These are phyloP conservation scores for Prototheca wickerhamii DNA, from an alignment of 163 green algal genomes.

Conservation along the genomic window DNA sequence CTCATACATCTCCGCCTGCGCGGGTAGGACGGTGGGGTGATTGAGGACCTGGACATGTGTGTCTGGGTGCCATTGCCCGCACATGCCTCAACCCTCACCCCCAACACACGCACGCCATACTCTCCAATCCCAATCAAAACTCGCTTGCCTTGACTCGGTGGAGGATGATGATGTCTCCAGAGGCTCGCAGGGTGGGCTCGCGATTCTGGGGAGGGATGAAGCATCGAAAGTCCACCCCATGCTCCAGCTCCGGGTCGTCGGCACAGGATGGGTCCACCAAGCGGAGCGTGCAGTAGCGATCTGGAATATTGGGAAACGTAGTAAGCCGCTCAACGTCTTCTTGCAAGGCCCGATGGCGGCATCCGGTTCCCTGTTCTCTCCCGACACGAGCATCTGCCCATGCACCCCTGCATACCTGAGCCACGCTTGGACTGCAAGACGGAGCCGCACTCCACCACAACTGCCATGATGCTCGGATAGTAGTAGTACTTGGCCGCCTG, in stretches of 20 bases:
- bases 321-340: neutral
- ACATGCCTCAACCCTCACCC: neutral
- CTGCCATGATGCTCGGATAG: neutral
- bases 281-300: constrained; percentile 11
- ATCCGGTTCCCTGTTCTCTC: neutral
- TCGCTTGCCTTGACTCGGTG: constrained; percentile 17
- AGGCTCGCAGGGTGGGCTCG: constrained; percentile 10
- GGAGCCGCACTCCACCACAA: neutral
- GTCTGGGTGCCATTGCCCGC: neutral
- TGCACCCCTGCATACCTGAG: neutral
- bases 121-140: neutral
- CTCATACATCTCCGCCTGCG: neutral
- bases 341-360: neutral
- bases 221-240: constrained; percentile 19
- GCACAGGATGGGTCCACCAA: constrained; percentile 19
- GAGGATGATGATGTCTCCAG: constrained; percentile 34
- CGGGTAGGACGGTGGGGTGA: neutral
- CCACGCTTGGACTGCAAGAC: neutral
- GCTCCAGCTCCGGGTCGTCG: neutral
- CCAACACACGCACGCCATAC: neutral
- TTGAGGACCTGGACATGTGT: neutral
- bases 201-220: constrained; percentile 13
- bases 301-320: neutral
- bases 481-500: neutral
- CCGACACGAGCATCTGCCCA: neutral